Conservation (phyloP, 495 filamentous ascomycete species). For the Penicillium nucicola region DNA sequence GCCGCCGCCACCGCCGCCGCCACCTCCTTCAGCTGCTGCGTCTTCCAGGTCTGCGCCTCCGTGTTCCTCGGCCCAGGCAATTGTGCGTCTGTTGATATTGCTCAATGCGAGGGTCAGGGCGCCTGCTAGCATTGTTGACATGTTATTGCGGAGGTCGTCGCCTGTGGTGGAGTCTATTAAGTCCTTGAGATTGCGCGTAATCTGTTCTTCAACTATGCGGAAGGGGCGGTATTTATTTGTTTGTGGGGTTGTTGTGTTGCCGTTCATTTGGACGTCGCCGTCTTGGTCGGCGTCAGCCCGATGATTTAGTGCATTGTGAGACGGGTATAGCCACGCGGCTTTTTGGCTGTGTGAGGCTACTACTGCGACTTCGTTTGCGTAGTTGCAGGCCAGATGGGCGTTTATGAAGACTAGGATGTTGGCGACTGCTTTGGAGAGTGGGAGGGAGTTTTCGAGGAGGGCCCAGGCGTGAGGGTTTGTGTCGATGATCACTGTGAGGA, state of each 20-base stretch:
- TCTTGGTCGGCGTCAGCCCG: slow-evolving; percentile 26
- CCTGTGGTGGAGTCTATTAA: slow-evolving; percentile 66
- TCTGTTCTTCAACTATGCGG: slow-evolving; percentile 72
- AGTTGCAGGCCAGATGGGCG: slow-evolving; percentile 87
- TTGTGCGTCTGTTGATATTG: slow-evolving; percentile 70
- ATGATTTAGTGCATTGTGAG: slow-evolving; percentile 13
- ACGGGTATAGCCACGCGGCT: slow-evolving; percentile 86
- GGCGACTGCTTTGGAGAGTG: slow-evolving; percentile 78
- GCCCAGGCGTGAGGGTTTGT: slow-evolving; percentile 96
- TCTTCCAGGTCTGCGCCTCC: slow-evolving; percentile 38
- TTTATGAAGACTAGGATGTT: slow-evolving; percentile 96
- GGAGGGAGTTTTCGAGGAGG: slow-evolving; percentile 68
- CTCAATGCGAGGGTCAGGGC: slow-evolving; percentile 85
- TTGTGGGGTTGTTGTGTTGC: slow-evolving; percentile 31
- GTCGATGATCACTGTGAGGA: slow-evolving; percentile 89
- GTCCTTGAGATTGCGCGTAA: slow-evolving; percentile 64
- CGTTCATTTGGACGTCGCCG: slow-evolving; percentile 37
- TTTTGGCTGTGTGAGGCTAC: slow-evolving; percentile 82
- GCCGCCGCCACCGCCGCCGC: slow-evolving; percentile 15
- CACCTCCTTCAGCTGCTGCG: slow-evolving; percentile 23
- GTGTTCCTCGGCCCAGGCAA: slow-evolving; percentile 44
- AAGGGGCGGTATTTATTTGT: slow-evolving; percentile 96
- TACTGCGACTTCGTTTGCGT: slow-evolving; percentile 89
- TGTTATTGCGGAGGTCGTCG: slow-evolving; percentile 55
- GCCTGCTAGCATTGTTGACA: slow-evolving; percentile 81